Evolutionary conservation across 2,329 filamentous ascomycete species (phyloP).

Genomic region (Dothidotthia symphoricarpi): DNA sequence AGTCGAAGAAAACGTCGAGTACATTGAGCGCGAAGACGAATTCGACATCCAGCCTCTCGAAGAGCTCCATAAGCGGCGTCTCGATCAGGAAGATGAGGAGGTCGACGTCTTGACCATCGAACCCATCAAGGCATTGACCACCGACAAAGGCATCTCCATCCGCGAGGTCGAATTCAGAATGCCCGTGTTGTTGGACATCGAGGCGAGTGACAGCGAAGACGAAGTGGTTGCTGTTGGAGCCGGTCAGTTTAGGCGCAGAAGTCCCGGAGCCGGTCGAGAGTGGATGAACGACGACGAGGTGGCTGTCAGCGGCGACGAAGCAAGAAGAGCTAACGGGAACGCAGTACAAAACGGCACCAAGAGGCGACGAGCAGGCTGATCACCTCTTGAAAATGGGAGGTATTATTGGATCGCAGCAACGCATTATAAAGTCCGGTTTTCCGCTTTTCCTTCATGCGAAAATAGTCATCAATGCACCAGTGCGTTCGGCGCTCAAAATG

Average conservation of each 20-base stretch:
- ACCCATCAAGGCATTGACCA: conserved; percentile 53
- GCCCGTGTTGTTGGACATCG: conserved; percentile 89
- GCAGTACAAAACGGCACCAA: conserved; percentile 37
- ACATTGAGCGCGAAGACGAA: conserved; percentile 92
- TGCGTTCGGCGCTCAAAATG: too few relatives aligned
- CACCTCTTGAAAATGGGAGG: too few relatives aligned
- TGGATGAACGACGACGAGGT: conserved; percentile 60
- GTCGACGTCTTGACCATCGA: conserved; percentile 85
- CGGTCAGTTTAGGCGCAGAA: conserved; percentile 85
- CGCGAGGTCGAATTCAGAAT: conserved; percentile 68
- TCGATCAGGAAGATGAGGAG: conserved; percentile 90
- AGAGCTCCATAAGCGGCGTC: conserved; percentile 84
- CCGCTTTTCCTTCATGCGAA: too few relatives aligned
- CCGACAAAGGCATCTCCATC: conserved; percentile 47
- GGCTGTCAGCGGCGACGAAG: conserved; percentile 39
- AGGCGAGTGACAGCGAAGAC: conserved; percentile 93
- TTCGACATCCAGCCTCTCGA: conserved; percentile 97
- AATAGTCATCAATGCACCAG: too few relatives aligned
- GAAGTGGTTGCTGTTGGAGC: conserved; percentile 68
- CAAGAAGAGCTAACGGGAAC: conserved; percentile 32
- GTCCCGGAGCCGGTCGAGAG: conserved; percentile 70
- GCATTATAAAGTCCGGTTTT: too few relatives aligned
- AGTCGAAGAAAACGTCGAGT: conserved; percentile 97
- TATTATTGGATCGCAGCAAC: too few relatives aligned
- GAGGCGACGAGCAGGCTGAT: conserved; percentile 34